Evolutionary conservation across 345 rosid species (phyloP).

Genomic region (Litchi chinensis): DNA sequence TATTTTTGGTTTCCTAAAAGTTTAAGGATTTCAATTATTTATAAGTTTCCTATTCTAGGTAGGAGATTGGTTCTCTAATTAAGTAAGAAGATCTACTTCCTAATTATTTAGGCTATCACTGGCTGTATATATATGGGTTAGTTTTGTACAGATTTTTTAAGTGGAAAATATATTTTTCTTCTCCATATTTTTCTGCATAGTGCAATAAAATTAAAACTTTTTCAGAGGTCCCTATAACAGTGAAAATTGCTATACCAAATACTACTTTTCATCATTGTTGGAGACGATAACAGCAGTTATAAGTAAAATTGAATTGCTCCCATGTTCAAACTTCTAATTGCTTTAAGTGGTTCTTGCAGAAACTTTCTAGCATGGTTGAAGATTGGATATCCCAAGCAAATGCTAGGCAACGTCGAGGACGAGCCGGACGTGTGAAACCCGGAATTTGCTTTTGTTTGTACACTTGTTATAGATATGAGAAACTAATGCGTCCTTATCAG

Average conservation of each 20-base stretch:
- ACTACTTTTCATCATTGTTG: not conserved
- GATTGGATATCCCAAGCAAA: constrained; percentile 98
- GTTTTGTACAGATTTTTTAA: too few species aligned
- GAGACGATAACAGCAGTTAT: not conserved
- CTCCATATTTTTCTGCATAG: too few species aligned
- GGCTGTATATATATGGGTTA: too few species aligned
- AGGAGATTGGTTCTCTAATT: too few species aligned
- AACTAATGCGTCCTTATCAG: constrained; percentile 89
- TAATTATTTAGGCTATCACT: too few species aligned
- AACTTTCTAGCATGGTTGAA: constrained; percentile 94
- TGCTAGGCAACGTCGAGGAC: constrained; percentile 83
- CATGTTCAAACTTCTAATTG: constrained; percentile 12
- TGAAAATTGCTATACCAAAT: not conserved
- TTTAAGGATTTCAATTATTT: too few species aligned
- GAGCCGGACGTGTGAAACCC: constrained; percentile 97
- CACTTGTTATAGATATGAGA: constrained; percentile 74
- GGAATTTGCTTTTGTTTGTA: constrained; percentile 84
- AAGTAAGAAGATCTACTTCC: too few species aligned
- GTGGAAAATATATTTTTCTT: too few species aligned
- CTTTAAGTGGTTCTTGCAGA: constrained; percentile 44
- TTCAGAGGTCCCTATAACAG: not conserved
- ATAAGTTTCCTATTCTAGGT: too few species aligned
- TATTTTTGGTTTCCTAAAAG: too few species aligned
- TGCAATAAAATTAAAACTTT: not conserved
- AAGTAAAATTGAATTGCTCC: constrained; percentile 11